These are phyloP conservation scores for Nymphaea colorata DNA, from an alignment of 164 flowering plant genomes.

Conservation along the genomic window DNA sequence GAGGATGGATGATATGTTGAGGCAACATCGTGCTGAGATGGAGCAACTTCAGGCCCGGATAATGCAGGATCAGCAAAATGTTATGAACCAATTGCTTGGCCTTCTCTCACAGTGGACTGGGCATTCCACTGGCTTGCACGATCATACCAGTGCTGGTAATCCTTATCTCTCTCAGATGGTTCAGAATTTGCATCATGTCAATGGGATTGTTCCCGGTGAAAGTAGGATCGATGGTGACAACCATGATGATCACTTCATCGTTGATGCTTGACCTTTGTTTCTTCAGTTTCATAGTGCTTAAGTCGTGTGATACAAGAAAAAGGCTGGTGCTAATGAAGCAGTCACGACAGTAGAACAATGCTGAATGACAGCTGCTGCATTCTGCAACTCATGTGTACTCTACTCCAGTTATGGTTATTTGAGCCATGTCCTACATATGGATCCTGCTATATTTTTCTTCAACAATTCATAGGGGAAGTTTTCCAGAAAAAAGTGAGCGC, in stretches of 20 bases:
- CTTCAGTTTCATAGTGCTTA: background rate
- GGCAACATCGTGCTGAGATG: constrained; percentile 67
- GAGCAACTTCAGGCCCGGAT: constrained; percentile 65
- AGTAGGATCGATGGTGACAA: constrained; percentile 60
- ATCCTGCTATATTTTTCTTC: background rate
- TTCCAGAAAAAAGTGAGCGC: background rate
- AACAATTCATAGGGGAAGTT: no score
- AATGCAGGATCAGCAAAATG: constrained; percentile 70
- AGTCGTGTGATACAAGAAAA: background rate
- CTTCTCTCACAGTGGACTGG: constrained; percentile 71
- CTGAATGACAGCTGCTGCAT: background rate
- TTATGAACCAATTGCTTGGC: constrained; percentile 63
- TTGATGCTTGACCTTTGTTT: constrained; percentile 25
- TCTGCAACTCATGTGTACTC: background rate
- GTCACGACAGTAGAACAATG: background rate
- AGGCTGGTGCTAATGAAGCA: background rate
- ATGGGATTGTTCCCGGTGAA: constrained; percentile 73
- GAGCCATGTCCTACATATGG: background rate
- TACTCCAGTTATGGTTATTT: background rate
- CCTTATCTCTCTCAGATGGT: constrained; percentile 87
- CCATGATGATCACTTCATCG: constrained; percentile 89
- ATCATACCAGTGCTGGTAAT: constrained; percentile 52
- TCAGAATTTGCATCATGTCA: constrained; percentile 79
- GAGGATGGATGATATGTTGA: constrained; percentile 61
- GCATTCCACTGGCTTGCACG: constrained; percentile 53